Evolutionary conservation across 495 filamentous ascomycete species (phyloP).

Genomic region (Evansstolkia leycettana): DNA sequence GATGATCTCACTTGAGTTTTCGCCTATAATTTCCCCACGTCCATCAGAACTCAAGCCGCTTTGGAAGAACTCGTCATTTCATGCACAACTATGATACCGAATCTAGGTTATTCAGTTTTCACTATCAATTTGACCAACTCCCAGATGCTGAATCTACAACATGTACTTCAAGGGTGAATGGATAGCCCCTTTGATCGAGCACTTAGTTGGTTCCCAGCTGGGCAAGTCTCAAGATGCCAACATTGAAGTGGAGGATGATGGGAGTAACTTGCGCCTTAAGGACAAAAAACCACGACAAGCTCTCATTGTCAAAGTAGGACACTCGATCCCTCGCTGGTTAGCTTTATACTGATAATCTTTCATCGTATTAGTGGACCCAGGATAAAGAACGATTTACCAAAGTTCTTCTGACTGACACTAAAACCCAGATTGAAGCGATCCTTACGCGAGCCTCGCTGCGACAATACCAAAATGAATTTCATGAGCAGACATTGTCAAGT

Average conservation of each 20-base stretch:
- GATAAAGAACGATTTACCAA: slow-evolving; percentile 2
- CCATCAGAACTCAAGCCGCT: no score
- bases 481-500: slow-evolving; percentile 7
- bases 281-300: slow-evolving; percentile 5
- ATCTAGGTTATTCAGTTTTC: background rate
- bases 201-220: slow-evolving; percentile 14
- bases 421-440: slow-evolving; percentile 25
- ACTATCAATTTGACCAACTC: background rate
- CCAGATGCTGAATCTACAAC: slow-evolving; percentile 2
- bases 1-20: no score
- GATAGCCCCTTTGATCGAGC: slow-evolving; percentile 20
- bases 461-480: slow-evolving; percentile 5
- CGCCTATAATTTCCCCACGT: no score
- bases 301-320: slow-evolving; percentile 13
- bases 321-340: background rate
- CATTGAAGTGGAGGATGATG: slow-evolving; percentile 24
- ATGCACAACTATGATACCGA: slow-evolving; percentile 2
- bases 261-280: slow-evolving; percentile 24
- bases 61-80: background rate
- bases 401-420: slow-evolving; percentile 24
- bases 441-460: slow-evolving; percentile 15
- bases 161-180: slow-evolving; percentile 20
- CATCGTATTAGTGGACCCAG: background rate
- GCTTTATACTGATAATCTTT: background rate
- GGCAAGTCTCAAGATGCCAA: slow-evolving; percentile 3